Base-by-base conservation (phyloP, 1,284 basidiomycete genomes). In the Puccinia hordei region DNA sequence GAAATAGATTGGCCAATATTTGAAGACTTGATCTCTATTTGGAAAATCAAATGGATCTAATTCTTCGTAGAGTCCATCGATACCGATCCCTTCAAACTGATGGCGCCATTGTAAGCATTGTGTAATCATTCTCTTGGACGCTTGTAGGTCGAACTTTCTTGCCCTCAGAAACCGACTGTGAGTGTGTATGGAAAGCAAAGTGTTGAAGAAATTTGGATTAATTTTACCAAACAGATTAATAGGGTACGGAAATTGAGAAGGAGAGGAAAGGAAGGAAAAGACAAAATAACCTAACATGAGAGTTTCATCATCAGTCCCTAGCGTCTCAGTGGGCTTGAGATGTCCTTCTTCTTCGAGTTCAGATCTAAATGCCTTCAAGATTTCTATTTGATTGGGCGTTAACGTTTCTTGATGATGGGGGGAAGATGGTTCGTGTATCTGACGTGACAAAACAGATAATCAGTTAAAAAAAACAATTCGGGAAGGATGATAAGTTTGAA, bases 1-100 rank as follows among this genome's bases (percentile, higher is more conserved):
- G 49, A 75, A 81, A 66, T 71, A 82, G 30, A 82, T 80, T 41
- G 81, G 81, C 81, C 81, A 82, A 51, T 81, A 81, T 49, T 82
- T 44, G 41, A 81, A 74, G 27, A 82, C 80, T 57, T 81, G 46
- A n/a, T 65, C 71, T 55, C 68, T 27, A 51, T 80, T 38, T 33
- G 73, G 66, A 73, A 81, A 82, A 51, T 81, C 59, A 66, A 82
- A 82, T 12, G 81, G 81, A 68, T 82, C 81, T 2, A 82, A 19
- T 41, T 72, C 27, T 55, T 49, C 68, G 35, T 82, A 82, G 24
- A 82, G 73, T 27, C 72, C 79, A 66, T 82, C 81, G 51, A 82
- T 82, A 27, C 65, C 68, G 19, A 76, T 73, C 27, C 81, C 81
- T 71, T 82, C 80, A 38, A 68, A 72, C 68, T 69, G 65, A 66